Evolutionary conservation across 2,329 filamentous ascomycete genomes (phyloP).

Genomic region (Cladosporium sp.): DNA sequence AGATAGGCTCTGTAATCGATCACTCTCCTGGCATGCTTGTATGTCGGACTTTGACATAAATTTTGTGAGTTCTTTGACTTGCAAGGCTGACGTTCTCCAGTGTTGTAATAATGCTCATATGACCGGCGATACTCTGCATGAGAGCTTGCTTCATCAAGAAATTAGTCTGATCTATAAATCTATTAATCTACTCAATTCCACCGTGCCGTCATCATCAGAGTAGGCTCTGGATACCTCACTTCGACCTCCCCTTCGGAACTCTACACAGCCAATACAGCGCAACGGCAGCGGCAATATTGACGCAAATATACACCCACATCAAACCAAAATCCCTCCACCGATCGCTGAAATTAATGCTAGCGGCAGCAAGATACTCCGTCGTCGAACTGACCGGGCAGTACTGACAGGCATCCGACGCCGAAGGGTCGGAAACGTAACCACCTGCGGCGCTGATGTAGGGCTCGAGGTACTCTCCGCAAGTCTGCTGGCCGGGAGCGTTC

Average conservation of each 20-base stretch:
- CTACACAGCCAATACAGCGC: slow-evolving; percentile 57
- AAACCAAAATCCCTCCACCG: slow-evolving; percentile 65
- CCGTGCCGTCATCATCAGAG: no score
- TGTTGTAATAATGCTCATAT: no score
- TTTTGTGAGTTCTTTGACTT: no score
- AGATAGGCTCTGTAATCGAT: no score
- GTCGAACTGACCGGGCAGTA: slow-evolving; percentile 43
- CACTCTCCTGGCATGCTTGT: no score
- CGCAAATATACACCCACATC: slow-evolving; percentile 59
- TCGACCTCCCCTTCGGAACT: slow-evolving; percentile 34
- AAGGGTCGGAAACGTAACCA: slow-evolving; percentile 37
- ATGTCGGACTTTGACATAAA: no score
- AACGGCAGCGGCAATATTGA: slow-evolving; percentile 57
- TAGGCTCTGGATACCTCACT: no score
- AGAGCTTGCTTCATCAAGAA: no score
- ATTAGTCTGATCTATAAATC: no score
- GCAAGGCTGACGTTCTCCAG: no score
- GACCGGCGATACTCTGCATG: no score
- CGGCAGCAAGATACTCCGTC: slow-evolving; percentile 40
- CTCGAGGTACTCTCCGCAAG: slow-evolving; percentile 39
- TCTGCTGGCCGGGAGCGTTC: slow-evolving; percentile 32
- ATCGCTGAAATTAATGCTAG: slow-evolving; percentile 40
- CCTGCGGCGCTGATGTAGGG: slow-evolving; percentile 31
- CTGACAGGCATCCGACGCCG: slow-evolving; percentile 39
- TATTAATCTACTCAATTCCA: no score